Conservation (phyloP, 1,284 basidiomycete genomes). For the Trametes hirsuta region DNA sequence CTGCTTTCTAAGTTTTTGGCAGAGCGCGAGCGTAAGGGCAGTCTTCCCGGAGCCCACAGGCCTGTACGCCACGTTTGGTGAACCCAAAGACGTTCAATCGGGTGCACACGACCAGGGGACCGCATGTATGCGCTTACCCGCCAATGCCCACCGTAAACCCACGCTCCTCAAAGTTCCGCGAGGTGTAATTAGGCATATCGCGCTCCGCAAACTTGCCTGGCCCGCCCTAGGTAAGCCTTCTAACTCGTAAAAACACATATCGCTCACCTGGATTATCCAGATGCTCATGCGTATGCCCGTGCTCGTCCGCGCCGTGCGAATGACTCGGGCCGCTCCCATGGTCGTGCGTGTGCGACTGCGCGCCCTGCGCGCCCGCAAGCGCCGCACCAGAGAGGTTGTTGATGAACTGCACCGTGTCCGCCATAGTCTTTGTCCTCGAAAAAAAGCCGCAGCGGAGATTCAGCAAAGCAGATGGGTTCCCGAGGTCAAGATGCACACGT, state of each 20-base stretch:
- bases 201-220: conserved; percentile 91
- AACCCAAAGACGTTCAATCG: not conserved
- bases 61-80: conserved; percentile 42
- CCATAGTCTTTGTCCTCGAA: not conserved
- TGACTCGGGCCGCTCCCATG: conserved; percentile 40
- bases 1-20: conserved; percentile 77
- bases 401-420: conserved; percentile 63
- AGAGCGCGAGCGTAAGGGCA: conserved; percentile 92
- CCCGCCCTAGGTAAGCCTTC: not conserved
- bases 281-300: conserved; percentile 92
- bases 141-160: conserved; percentile 98
- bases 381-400: conserved; percentile 54
- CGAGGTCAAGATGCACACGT: no score
- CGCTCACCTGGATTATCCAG: conserved; percentile 79
- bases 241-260: conserved; percentile 18
- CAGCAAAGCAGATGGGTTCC: not conserved
- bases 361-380: conserved; percentile 31
- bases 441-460: not conserved
- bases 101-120: not conserved
- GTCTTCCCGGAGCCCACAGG: conserved; percentile 99
- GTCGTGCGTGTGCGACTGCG: conserved; percentile 44
- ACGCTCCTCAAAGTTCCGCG: conserved; percentile 88
- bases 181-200: conserved; percentile 88
- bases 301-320: conserved; percentile 61
- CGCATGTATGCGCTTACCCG: conserved; percentile 56